Percentiles rank a stretch among this genome's conserved stretches.
phyloP scores from a whole-genome alignment of 768 basidiomycete species.

The Suillus decipiens region DNA sequence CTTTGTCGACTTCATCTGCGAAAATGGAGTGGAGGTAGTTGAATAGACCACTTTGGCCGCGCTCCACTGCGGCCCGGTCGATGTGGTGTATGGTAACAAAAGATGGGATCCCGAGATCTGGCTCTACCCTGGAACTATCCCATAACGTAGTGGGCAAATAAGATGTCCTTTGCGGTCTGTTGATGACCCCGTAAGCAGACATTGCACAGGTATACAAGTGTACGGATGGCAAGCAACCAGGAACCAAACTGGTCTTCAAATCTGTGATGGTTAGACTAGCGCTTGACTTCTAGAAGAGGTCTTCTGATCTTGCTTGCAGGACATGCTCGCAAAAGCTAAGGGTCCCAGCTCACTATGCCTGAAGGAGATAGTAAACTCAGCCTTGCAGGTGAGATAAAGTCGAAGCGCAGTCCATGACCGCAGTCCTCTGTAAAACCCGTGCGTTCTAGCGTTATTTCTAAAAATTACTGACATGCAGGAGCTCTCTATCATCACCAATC shows the following conservation, averaged over 20 bases:
- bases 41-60: slow-evolving; percentile 49
- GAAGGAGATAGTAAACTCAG: neutral
- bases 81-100: slow-evolving; percentile 40
- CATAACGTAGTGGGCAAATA: slow-evolving; percentile 53
- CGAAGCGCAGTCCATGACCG: neutral
- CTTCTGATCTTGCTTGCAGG: neutral
- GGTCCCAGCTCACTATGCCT: neutral
- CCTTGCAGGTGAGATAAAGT: neutral
- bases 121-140: slow-evolving; percentile 31
- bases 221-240: neutral
- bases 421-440: neutral
- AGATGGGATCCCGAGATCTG: slow-evolving; percentile 20
- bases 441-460: slow-evolving; percentile 27
- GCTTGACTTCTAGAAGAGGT: neutral
- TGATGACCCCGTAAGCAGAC: slow-evolving; percentile 76
- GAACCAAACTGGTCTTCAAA: neutral
- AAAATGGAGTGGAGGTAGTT: slow-evolving; percentile 65
- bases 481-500: slow-evolving; percentile 55
- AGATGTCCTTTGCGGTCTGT: slow-evolving; percentile 27
- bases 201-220: slow-evolving; percentile 32
- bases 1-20: slow-evolving; percentile 71
- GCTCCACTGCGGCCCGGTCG: slow-evolving; percentile 28
- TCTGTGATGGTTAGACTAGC: neutral
- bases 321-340: neutral
- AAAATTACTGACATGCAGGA: slow-evolving; percentile 44